phyloP scores from a whole-genome alignment of 371 early-diverging fungal species.

The Smittium culicis region DNA sequence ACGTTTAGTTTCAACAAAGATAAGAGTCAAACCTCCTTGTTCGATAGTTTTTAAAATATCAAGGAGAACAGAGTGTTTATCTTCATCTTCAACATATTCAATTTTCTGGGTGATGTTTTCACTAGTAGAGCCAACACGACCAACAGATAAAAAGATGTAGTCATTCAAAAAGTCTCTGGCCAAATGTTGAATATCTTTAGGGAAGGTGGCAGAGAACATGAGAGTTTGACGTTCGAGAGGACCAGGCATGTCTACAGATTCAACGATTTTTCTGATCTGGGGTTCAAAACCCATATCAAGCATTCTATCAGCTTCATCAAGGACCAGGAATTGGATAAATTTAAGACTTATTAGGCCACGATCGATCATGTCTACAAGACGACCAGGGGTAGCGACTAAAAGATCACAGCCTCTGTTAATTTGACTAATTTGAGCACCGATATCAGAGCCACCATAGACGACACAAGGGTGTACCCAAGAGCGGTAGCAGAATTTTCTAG shows the following conservation, averaged over 20 bases:
- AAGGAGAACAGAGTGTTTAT: conserved; percentile 72
- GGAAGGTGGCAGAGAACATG: conserved; percentile 97
- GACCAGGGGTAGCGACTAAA: conserved; percentile 95
- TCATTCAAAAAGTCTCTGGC: conserved; percentile 90
- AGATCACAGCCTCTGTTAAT: conserved; percentile 90
- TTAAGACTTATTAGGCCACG: conserved; percentile 70
- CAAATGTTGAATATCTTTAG: conserved; percentile 81
- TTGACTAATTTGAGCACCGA: conserved; percentile 75
- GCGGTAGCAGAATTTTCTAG: conserved; percentile 73
- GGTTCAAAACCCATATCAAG: conserved; percentile 99
- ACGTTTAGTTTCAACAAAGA: conserved; percentile 98
- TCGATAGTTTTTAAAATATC: conserved; percentile 65
- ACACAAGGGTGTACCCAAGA: conserved; percentile 86
- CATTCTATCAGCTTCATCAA: conserved; percentile 99
- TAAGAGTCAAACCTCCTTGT: conserved; percentile 63
- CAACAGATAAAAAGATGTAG: conserved; percentile 85
- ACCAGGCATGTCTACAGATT: conserved; percentile 86
- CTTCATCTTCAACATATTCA: conserved; percentile 74
- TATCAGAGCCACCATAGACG: conserved; percentile 96
- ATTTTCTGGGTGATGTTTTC: conserved; percentile 90
- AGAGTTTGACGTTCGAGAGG: conserved; percentile 77
- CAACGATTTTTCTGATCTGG: conserved; percentile 94
- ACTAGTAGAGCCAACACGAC: conserved; percentile 85
- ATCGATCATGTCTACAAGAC: conserved; percentile 90
- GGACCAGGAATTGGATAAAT: conserved; percentile 71